phyloP scores from a whole-genome alignment of 1,284 basidiomycete genomes.

The Cutaneotrichosporon dermatis region DNA sequence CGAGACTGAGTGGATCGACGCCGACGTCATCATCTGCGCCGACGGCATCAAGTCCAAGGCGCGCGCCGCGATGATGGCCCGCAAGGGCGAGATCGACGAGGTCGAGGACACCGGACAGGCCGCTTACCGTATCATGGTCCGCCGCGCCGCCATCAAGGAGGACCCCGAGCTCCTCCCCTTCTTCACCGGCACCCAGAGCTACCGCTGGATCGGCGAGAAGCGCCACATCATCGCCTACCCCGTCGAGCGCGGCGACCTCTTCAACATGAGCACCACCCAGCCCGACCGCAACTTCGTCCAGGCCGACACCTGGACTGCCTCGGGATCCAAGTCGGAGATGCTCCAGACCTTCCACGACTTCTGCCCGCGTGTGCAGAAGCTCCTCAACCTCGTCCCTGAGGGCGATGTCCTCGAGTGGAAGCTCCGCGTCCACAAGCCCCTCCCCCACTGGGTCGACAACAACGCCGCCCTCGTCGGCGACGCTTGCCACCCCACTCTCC shows the following conservation, averaged over 20 bases:
- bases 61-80: slow-evolving; percentile 36
- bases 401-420: slow-evolving; percentile 48
- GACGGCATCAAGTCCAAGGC: slow-evolving; percentile 46
- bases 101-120: slow-evolving; percentile 49
- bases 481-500: slow-evolving; percentile 43
- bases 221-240: slow-evolving; percentile 49
- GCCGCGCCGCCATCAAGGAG: slow-evolving; percentile 35
- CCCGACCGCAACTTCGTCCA: slow-evolving; percentile 44
- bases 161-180: slow-evolving; percentile 46
- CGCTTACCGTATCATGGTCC: slow-evolving; percentile 47
- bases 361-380: slow-evolving; percentile 44
- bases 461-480: slow-evolving; percentile 36
- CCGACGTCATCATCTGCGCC: slow-evolving; percentile 45
- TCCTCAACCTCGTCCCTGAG: slow-evolving; percentile 42
- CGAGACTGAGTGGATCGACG: slow-evolving; percentile 36
- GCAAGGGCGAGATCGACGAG: slow-evolving; percentile 39
- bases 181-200: slow-evolving; percentile 36
- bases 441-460: slow-evolving; percentile 42
- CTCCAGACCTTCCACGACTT: slow-evolving; percentile 43
- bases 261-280: slow-evolving; percentile 48
- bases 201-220: slow-evolving; percentile 47
- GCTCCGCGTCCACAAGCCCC: slow-evolving; percentile 42
- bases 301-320: slow-evolving; percentile 43
- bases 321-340: slow-evolving; percentile 42
- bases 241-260: slow-evolving; percentile 37